These are phyloP conservation scores for Fonsecaea pedrosoi DNA, from an alignment of 2,329 filamentous ascomycete species.

Conservation along the genomic window DNA sequence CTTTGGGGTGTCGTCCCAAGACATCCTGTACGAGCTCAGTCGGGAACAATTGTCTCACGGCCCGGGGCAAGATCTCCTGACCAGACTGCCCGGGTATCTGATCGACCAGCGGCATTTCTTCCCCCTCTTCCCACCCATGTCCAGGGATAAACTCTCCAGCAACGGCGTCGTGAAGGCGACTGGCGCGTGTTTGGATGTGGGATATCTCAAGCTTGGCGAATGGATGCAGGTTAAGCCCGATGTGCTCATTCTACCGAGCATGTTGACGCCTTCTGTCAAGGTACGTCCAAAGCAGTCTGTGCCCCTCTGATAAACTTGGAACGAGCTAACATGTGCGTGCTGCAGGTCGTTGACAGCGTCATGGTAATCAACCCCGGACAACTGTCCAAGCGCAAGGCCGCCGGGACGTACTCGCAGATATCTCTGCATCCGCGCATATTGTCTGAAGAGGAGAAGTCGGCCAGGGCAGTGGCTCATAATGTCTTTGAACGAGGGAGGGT, in stretches of 20 bases:
- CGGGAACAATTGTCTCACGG: slow-evolving; percentile 71
- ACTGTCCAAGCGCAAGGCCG: slow-evolving; percentile 80
- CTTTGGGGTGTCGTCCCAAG: slow-evolving; percentile 81
- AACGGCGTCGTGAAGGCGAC: slow-evolving; percentile 69
- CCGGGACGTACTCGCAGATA: slow-evolving; percentile 86
- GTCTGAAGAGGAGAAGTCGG: slow-evolving; percentile 63
- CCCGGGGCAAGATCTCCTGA: slow-evolving; percentile 65
- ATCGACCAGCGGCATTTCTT: slow-evolving; percentile 92
- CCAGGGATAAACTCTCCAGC: slow-evolving; percentile 70
- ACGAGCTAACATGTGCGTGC: slow-evolving; percentile 25
- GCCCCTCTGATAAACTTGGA: background rate
- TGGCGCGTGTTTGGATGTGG: slow-evolving; percentile 80
- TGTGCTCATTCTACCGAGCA: slow-evolving; percentile 80
- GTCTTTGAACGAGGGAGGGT: slow-evolving; percentile 84
- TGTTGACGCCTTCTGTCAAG: slow-evolving; percentile 85
- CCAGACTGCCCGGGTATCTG: slow-evolving; percentile 75
- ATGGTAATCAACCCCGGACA: slow-evolving; percentile 89
- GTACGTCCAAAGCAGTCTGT: slow-evolving; percentile 56
- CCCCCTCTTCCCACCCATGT: slow-evolving; percentile 82
- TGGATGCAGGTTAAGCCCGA: slow-evolving; percentile 88
- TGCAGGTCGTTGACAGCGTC: slow-evolving; percentile 85
- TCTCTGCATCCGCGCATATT: slow-evolving; percentile 71
- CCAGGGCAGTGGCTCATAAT: slow-evolving; percentile 71
- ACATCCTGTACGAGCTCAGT: slow-evolving; percentile 82
- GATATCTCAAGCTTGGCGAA: slow-evolving; percentile 86